phyloP scores from a whole-genome alignment of 2,329 filamentous ascomycete species.

The Claviceps quebecensis region DNA sequence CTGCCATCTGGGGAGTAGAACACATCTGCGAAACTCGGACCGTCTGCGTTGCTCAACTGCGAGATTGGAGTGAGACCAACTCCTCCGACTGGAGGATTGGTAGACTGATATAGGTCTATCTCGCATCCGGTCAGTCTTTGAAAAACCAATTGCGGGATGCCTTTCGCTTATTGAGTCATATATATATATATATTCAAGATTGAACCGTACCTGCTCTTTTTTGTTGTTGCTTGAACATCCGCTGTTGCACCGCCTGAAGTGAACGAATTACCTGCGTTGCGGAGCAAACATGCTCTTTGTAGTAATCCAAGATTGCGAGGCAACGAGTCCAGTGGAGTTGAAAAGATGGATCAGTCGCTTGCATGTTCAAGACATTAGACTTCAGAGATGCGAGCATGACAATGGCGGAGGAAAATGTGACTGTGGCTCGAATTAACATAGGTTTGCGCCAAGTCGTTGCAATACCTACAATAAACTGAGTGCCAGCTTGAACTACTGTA shows the following conservation, averaged over 20 bases:
- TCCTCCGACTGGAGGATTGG: not conserved
- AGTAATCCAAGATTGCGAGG: not conserved
- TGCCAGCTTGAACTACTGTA: slow-evolving; percentile 3
- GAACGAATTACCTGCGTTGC: not conserved
- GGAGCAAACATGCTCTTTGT: not conserved
- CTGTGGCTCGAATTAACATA: not conserved
- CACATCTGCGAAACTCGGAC: not conserved
- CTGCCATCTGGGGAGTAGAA: not conserved
- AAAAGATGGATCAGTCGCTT: not conserved
- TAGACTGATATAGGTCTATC: not conserved
- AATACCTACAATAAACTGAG: slow-evolving; percentile 2
- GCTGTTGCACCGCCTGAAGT: not conserved
- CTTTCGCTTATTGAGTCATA: too few relatives aligned
- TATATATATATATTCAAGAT: not conserved
- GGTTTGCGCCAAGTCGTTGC: not conserved
- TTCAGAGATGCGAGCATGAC: slow-evolving; percentile 1
- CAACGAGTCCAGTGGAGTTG: slow-evolving; percentile 1
- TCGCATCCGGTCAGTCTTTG: not conserved
- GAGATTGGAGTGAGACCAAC: not conserved
- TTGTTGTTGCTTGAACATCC: not conserved
- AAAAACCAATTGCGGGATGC: too few relatives aligned
- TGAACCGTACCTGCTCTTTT: not conserved
- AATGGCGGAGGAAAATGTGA: slow-evolving; percentile 1
- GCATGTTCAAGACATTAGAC: not conserved
- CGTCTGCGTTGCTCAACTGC: not conserved